These are phyloP conservation scores for Leptosphaerulina australis DNA, from an alignment of 2,329 filamentous ascomycete genomes.

Conservation along the genomic window DNA sequence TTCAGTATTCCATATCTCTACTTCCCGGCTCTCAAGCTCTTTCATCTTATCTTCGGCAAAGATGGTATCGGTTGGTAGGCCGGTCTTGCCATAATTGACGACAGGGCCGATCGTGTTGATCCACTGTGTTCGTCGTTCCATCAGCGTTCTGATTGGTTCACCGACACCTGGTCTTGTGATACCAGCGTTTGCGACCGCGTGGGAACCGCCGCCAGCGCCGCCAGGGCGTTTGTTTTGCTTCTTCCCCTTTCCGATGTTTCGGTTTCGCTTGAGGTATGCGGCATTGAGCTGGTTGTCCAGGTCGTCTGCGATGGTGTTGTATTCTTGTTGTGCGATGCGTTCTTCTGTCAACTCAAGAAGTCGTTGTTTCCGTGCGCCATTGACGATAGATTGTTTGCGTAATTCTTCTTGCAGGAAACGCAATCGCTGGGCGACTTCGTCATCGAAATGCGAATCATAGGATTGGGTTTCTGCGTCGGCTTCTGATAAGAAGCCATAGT, in stretches of 20 bases:
- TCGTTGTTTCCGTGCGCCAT: constrained; percentile 87
- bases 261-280: constrained; percentile 93
- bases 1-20: constrained; percentile 79
- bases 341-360: constrained; percentile 87
- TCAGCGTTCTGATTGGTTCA: constrained; percentile 86
- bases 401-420: constrained; percentile 83
- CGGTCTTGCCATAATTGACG: constrained; percentile 80
- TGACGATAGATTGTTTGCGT: constrained; percentile 81
- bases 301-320: constrained; percentile 94
- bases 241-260: constrained; percentile 91
- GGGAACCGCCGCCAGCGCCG: constrained; percentile 73
- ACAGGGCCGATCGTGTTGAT: constrained; percentile 88
- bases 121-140: constrained; percentile 91
- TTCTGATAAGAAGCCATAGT: constrained; percentile 86
- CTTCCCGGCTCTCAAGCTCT: constrained; percentile 73
- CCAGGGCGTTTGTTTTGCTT: constrained; percentile 80
- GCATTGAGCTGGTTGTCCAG: constrained; percentile 93
- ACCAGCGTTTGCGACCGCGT: constrained; percentile 53
- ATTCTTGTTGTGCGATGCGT: constrained; percentile 95
- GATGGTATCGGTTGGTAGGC: constrained; percentile 76
- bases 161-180: constrained; percentile 69
- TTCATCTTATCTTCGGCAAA: constrained; percentile 77
- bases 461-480: constrained; percentile 71
- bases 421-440: constrained; percentile 89
- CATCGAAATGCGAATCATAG: constrained; percentile 88